Base-by-base conservation (phyloP, 2,329 filamentous ascomycete genomes). In the Penicillium sumatraense region DNA sequence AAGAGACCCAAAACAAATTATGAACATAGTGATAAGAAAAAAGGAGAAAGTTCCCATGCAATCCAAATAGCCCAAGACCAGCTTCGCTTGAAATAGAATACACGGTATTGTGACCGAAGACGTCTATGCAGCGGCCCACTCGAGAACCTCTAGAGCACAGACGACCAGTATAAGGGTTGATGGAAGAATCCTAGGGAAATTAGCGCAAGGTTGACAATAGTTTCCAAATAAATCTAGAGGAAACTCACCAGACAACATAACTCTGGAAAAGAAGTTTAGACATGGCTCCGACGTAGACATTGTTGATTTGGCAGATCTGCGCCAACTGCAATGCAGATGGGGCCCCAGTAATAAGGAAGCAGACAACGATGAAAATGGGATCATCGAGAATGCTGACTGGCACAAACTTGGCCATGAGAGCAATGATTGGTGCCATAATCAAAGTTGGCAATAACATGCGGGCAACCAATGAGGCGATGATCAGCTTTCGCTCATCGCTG, bases 241-340 rank as follows among this genome's bases (percentile, higher is more conserved):
- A 23, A 13, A 81, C 87, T 77, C 80, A 91, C 91, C 92, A 96
- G 60, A 97, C 88, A 56, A 99, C 91, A 71, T 96, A 96, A 77
- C 93, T 97, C 80, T 97, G 93, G 80, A 98, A 96, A 48, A 98
- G 78, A 53, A 99, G 83, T 72, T 86, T 90, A 59, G 90, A 90
- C 93, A 99, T 98, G 46, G 95, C 91, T 16, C 89, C 86, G 80
- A 98, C 93, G 74, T 91, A 99, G 9, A 99, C 95, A 60, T 89
- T 89, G 75, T 99, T 99, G 78, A 98, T 90, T 81, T 98, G 95
- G 78, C 95, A 99, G 58, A 99, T 99, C 78, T 99, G 95, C 6
- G 95, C 93, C 69, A 99, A 80, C 77, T 99, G 95, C 61, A 99
- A 81, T 23, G 95, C 95, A 60, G 89, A 96, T 5, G 95, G 95